A percentile compares a stretch with the other conserved stretches of the same genome.
phyloP scores from a whole-genome alignment of 805 yeast species.

The Candida boidinii region DNA sequence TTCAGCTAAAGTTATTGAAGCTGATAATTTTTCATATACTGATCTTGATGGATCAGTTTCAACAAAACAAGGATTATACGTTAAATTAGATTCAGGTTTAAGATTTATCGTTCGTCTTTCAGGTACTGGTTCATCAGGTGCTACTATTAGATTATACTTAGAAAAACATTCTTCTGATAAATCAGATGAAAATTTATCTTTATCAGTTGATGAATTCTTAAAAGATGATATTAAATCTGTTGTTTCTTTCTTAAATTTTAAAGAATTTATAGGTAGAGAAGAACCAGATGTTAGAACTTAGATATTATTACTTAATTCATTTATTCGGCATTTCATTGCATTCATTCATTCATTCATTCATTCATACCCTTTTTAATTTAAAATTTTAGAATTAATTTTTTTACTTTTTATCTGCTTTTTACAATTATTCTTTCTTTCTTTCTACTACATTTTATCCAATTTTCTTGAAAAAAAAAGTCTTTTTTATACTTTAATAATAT shows the following conservation, averaged over 20 bases:
- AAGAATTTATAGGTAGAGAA: slow-evolving; percentile 68
- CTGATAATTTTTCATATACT: slow-evolving; percentile 86
- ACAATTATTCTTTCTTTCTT: too few relatives aligned
- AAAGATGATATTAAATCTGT: slow-evolving; percentile 53
- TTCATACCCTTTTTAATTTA: too few relatives aligned
- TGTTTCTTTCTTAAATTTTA: slow-evolving; percentile 58
- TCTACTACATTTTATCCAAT: too few relatives aligned
- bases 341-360: background rate
- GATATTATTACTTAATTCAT: background rate
- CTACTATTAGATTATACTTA: slow-evolving; percentile 87
- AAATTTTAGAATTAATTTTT: too few relatives aligned
- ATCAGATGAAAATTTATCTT: slow-evolving; percentile 31
- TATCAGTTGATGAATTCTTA: slow-evolving; percentile 62
- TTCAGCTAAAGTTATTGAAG: slow-evolving; percentile 54
- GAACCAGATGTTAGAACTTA: slow-evolving; percentile 87
- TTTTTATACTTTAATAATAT: too few relatives aligned
- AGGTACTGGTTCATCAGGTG: slow-evolving; percentile 97
- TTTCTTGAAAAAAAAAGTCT: too few relatives aligned
- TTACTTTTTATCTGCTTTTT: too few relatives aligned
- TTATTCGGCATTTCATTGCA: background rate
- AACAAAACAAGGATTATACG: slow-evolving; percentile 77
- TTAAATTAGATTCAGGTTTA: slow-evolving; percentile 73
- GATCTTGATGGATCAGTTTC: slow-evolving; percentile 93
- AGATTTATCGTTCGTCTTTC: slow-evolving; percentile 86
- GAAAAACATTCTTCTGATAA: slow-evolving; percentile 70